These are phyloP conservation scores for Secale cereale DNA, from an alignment of 176 grass and related monocot species.

Conservation along the genomic window DNA sequence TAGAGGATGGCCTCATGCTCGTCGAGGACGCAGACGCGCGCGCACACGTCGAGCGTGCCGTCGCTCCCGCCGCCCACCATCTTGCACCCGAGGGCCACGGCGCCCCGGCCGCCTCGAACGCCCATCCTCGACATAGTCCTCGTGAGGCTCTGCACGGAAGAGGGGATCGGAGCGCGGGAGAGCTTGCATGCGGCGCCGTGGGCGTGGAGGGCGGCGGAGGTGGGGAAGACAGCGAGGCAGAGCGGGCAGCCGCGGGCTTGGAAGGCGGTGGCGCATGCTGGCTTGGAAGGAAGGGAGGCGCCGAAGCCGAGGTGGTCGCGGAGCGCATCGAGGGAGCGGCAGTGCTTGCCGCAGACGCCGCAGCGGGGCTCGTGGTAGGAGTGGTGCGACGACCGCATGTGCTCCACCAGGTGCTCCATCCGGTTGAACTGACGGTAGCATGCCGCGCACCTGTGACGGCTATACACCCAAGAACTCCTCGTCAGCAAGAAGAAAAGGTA, in stretches of 20 bases:
- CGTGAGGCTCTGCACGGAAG: neutral
- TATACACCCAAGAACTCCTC: neutral
- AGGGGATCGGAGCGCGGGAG: neutral
- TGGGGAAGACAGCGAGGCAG: conserved; percentile 57
- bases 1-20: conserved; percentile 53
- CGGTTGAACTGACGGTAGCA: conserved; percentile 87
- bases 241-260: conserved; percentile 42
- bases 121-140: conserved; percentile 30
- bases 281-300: conserved; percentile 65
- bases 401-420: conserved; percentile 82
- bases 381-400: conserved; percentile 71
- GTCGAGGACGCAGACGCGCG: conserved; percentile 58
- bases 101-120: neutral
- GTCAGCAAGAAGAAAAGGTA: no score
- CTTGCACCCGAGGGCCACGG: conserved; percentile 69
- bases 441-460: conserved; percentile 44
- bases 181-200: conserved; percentile 39
- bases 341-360: conserved; percentile 68
- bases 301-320: conserved; percentile 64
- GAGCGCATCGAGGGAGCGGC: conserved; percentile 73
- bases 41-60: conserved; percentile 64
- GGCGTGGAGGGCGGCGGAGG: neutral
- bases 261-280: conserved; percentile 56
- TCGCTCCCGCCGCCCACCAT: conserved; percentile 81
- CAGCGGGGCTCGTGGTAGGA: conserved; percentile 72